phyloP scores from a whole-genome alignment of 352 stramenopile genomes.

The Phytophthora citricola region DNA sequence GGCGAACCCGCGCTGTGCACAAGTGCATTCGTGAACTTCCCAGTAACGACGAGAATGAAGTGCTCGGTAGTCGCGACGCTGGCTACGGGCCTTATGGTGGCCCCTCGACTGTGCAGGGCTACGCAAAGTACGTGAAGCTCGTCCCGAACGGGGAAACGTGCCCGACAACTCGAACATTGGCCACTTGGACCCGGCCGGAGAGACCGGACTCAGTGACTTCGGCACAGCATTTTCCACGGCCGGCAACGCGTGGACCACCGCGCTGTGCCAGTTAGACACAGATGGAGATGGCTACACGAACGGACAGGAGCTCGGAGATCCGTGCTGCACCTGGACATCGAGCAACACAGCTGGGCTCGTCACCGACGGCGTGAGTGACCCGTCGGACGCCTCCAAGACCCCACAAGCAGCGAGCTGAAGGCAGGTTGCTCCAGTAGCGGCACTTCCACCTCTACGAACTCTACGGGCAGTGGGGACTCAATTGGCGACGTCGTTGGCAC shows the following conservation, averaged over 20 bases:
- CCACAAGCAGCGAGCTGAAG: slow-evolving; percentile 55
- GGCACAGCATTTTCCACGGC: slow-evolving; percentile 64
- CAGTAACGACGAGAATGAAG: slow-evolving; percentile 10
- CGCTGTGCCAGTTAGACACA: slow-evolving; percentile 70
- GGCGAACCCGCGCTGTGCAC: slow-evolving; percentile 19
- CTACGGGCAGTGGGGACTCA: slow-evolving; percentile 33
- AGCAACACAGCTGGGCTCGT: slow-evolving; percentile 54
- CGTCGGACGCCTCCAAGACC: slow-evolving; percentile 59
- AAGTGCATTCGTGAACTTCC: slow-evolving; percentile 28
- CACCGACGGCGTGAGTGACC: slow-evolving; percentile 66
- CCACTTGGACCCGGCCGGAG: slow-evolving; percentile 53
- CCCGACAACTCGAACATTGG: slow-evolving; percentile 53
- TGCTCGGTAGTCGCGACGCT: slow-evolving; percentile 16
- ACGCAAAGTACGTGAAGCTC: slow-evolving; percentile 52
- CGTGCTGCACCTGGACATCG: slow-evolving; percentile 80
- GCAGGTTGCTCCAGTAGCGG: slow-evolving; percentile 44
- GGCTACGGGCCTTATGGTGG: slow-evolving; percentile 9
- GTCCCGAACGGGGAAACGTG: slow-evolving; percentile 70
- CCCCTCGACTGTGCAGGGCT: slow-evolving; percentile 30
- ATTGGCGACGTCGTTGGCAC: slow-evolving; percentile 45
- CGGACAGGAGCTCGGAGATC: slow-evolving; percentile 85
- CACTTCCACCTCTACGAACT: slow-evolving; percentile 35
- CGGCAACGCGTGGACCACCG: slow-evolving; percentile 50
- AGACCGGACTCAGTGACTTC: slow-evolving; percentile 67
- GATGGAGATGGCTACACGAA: slow-evolving; percentile 88